A percentile compares a stretch with the other conserved stretches of the same genome.
Evolutionary conservation across 1,284 basidiomycete genomes (phyloP).

Genomic region (Fomitopsis pinicola): DNA sequence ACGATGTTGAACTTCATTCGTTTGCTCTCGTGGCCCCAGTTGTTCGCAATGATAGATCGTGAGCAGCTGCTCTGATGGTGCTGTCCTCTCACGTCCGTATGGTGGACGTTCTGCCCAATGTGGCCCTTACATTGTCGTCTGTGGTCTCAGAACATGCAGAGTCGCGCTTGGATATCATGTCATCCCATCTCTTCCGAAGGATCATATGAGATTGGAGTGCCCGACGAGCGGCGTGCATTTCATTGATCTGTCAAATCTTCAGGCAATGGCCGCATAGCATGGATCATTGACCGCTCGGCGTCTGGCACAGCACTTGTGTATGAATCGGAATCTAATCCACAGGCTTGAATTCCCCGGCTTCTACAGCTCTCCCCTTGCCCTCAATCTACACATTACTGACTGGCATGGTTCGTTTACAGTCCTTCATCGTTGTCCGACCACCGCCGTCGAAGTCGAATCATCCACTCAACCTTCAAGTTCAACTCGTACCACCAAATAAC

Average conservation of each 20-base stretch:
- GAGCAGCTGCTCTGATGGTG: too few species aligned
- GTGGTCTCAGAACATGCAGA: too few species aligned
- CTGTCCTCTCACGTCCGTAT: too few species aligned
- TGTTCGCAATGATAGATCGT: too few species aligned
- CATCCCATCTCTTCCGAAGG: too few species aligned
- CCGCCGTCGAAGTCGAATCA: slow-evolving; percentile 83
- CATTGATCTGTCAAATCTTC: neutral
- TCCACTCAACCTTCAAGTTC: slow-evolving; percentile 90
- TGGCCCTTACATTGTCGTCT: too few species aligned
- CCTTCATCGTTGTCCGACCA: slow-evolving; percentile 81
- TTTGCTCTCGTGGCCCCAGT: too few species aligned
- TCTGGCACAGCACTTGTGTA: neutral
- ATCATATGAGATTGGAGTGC: too few species aligned
- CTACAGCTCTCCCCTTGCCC: neutral
- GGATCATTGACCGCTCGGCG: neutral
- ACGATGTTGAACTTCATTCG: too few species aligned
- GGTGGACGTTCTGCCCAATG: too few species aligned
- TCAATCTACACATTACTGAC: neutral
- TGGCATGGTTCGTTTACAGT: slow-evolving; percentile 39
- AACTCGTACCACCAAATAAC: slow-evolving; percentile 75
- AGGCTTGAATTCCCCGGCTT: neutral
- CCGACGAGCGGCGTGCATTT: too few species aligned
- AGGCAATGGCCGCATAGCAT: neutral
- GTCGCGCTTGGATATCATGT: too few species aligned
- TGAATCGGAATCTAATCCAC: neutral